Evolutionary conservation across 495 filamentous ascomycete species (phyloP), one percentile per base, ranked within the genome.

Genomic region (Oidiodendron maius): DNA sequence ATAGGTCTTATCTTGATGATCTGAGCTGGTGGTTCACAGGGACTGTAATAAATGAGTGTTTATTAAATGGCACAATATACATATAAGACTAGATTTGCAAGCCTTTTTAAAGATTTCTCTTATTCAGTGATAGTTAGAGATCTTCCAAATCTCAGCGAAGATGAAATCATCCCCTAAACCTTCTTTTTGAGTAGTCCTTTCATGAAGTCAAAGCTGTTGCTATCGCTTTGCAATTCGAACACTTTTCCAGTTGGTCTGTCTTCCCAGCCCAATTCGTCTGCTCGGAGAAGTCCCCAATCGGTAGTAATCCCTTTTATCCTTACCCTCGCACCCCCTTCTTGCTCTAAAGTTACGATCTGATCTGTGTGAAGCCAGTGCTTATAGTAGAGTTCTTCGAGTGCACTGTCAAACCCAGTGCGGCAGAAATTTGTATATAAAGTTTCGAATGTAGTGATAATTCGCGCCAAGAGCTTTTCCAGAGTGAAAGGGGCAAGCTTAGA

Each of bases 141-240:
- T n/a, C n/a, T n/a, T n/a, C n/a, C n/a, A n/a, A n/a, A n/a, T n/a
- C n/a, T n/a, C n/a, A n/a, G n/a, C n/a, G n/a, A n/a, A n/a, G n/a
- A n/a, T n/a, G n/a, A n/a, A n/a, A n/a, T n/a, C n/a, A n/a, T n/a
- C n/a, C n/a, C 12, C 26, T 54, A 89, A 6, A 85, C 61, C 74
- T 93, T 96, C 61, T 83, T 76, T 75, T 78, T 89, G 40, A 98
- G 66, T 65, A 99, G 62, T 0, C 93, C 93, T 61, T 75, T 83
- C 65, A 96, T 91, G 68, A 96, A 99, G 69, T 99, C 94, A 71
- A 99, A 99, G 68, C 89, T 95, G 59, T 99, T 99, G 60, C 89
- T 89, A 58, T 99, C 93, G 64, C 87, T 96, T 70, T 96, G 90
- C 65, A 98, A 68, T 60, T 84, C 79, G 75, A 81, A 91, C 36